Conservation (phyloP, 2,329 filamentous ascomycete genomes). For the Paramyrothecium roridum region DNA sequence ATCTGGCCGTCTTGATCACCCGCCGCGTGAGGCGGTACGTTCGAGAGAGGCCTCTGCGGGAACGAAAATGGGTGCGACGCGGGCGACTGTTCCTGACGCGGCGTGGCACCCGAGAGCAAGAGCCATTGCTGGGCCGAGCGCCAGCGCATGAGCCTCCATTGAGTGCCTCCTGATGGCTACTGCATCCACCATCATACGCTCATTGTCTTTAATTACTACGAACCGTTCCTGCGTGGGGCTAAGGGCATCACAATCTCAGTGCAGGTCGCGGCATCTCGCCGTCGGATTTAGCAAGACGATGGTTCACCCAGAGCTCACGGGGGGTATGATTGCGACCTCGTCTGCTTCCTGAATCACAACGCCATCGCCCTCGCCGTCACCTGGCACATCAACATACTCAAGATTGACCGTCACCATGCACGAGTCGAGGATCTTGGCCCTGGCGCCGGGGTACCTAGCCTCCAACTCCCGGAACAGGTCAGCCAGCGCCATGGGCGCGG, state of each 20-base stretch:
- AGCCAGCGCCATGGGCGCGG: constrained; percentile 61
- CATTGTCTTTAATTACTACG: too few species aligned
- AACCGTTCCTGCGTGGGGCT: neutral
- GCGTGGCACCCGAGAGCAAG: constrained; percentile 21
- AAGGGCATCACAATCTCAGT: neutral
- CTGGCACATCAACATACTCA: constrained; percentile 71
- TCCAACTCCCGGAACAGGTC: constrained; percentile 68
- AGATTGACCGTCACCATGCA: constrained; percentile 79
- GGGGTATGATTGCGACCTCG: constrained; percentile 84
- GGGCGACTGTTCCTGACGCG: constrained; percentile 9
- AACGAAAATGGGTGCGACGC: constrained; percentile 6
- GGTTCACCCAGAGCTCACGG: constrained; percentile 76
- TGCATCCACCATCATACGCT: too few species aligned
- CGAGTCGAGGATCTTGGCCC: constrained; percentile 63
- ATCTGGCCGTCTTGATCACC: constrained; percentile 14
- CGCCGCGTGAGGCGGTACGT: constrained; percentile 15
- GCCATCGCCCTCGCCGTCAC: constrained; percentile 33
- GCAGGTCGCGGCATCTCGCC: neutral
- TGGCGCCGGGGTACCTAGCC: constrained; percentile 66
- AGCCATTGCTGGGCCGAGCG: constrained; percentile 20
- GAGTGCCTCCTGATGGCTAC: neutral
- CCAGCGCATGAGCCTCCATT: neutral
- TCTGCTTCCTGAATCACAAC: constrained; percentile 66
- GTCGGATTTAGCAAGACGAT: neutral
- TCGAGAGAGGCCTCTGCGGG: constrained; percentile 15